phyloP scores from a whole-genome alignment of 75 land plant genomes.

The Larix kaempferi region DNA sequence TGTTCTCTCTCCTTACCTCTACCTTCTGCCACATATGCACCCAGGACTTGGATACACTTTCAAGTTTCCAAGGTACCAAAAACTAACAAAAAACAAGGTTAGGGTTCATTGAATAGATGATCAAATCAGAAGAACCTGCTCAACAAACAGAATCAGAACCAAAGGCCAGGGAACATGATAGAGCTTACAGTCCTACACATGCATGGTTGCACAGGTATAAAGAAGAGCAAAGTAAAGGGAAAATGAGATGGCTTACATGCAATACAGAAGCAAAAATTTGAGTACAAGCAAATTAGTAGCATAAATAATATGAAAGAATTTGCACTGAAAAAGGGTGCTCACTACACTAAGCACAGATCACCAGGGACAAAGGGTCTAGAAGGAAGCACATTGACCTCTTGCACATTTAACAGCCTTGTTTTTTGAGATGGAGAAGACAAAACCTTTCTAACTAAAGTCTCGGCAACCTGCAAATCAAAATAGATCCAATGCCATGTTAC shows the following conservation, averaged over 20 bases:
- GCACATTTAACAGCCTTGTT: constrained; percentile 71
- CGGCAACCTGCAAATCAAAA: constrained; percentile 62
- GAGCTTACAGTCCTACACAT: background rate
- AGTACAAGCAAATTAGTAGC: background rate
- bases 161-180: too few species aligned
- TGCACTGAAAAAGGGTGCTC: background rate
- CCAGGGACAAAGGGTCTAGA: background rate
- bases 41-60: too few species aligned
- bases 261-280: background rate
- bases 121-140: too few species aligned
- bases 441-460: constrained; percentile 78
- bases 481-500: background rate
- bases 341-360: background rate
- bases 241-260: background rate
- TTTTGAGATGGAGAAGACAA: constrained; percentile 84
- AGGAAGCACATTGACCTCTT: constrained; percentile 55
- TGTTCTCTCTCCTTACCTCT: too few species aligned
- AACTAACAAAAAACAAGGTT: too few species aligned
- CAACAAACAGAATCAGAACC: too few species aligned
- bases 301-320: background rate
- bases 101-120: too few species aligned
- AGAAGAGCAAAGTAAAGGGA: background rate
- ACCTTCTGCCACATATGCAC: too few species aligned
- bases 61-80: too few species aligned
- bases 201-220: background rate